These are phyloP conservation scores for Exophiala viscosa DNA, from an alignment of 2,329 filamentous ascomycete species.

Conservation along the genomic window DNA sequence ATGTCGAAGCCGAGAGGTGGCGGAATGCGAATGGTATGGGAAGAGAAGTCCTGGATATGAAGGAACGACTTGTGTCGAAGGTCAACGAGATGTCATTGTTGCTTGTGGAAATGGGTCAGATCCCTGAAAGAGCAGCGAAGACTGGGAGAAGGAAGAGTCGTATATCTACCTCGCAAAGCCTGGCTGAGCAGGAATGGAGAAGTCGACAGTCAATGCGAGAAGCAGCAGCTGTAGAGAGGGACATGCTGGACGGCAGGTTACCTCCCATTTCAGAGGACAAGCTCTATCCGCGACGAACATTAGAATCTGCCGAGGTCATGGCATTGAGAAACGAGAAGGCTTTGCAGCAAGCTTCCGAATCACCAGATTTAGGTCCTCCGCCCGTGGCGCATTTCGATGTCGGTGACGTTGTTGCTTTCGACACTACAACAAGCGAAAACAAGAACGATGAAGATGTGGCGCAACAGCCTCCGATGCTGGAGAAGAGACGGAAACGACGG, in stretches of 20 bases:
- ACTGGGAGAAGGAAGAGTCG: conserved; percentile 17
- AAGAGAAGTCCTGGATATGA: conserved; percentile 51
- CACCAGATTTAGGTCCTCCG: conserved; percentile 41
- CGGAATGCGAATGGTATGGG: conserved; percentile 42
- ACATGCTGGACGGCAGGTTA: conserved; percentile 41
- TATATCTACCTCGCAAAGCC: conserved; percentile 17
- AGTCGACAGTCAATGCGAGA: conserved; percentile 22
- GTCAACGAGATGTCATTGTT: conserved; percentile 53
- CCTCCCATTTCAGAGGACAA: conserved; percentile 60
- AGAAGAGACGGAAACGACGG: conserved; percentile 51
- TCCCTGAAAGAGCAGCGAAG: conserved; percentile 27
- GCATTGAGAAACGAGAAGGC: conserved; percentile 29
- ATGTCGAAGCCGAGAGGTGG: conserved; percentile 51
- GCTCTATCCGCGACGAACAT: conserved; percentile 52
- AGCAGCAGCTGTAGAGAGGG: conserved; percentile 32
- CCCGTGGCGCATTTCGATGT: conserved; percentile 52
- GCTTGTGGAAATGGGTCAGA: conserved; percentile 51
- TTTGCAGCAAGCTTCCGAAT: conserved; percentile 28
- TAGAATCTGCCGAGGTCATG: conserved; percentile 45
- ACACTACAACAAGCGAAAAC: conserved; percentile 30
- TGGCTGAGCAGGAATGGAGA: conserved; percentile 32
- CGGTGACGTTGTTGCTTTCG: conserved; percentile 46
- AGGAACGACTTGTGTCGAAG: conserved; percentile 54
- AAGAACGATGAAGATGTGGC: conserved; percentile 31
- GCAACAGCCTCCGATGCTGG: conserved; percentile 44